These are phyloP conservation scores for Peniophora sp. DNA, from an alignment of 1,284 basidiomycete genomes.

Conservation along the genomic window DNA sequence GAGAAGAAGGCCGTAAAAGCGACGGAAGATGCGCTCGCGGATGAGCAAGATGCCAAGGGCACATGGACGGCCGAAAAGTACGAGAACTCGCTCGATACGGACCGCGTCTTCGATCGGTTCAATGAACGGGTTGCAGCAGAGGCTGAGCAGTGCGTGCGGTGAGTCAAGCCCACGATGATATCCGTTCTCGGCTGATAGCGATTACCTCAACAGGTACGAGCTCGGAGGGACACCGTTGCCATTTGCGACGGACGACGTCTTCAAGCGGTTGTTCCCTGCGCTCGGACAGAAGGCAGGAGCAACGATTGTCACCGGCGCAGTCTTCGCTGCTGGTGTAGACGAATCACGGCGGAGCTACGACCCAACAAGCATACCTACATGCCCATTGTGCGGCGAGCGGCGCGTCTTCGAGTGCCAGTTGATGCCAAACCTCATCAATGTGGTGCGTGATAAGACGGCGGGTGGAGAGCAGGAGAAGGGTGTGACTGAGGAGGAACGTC, in stretches of 20 bases:
- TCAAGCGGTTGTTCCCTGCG: constrained; percentile 60
- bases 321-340: constrained; percentile 38
- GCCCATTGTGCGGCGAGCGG: constrained; percentile 48
- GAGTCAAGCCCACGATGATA: constrained; percentile 9
- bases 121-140: constrained; percentile 57
- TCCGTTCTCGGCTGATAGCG: neutral
- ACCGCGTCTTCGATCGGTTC: constrained; percentile 76
- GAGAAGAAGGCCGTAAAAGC: constrained; percentile 38
- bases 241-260: constrained; percentile 63
- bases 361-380: constrained; percentile 40
- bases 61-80: constrained; percentile 65
- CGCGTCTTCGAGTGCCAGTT: constrained; percentile 80
- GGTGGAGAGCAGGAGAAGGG: constrained; percentile 19
- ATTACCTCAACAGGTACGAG: constrained; percentile 59
- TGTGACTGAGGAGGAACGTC: constrained; percentile 50
- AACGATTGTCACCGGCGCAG: constrained; percentile 42
- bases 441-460: constrained; percentile 33
- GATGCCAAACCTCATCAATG: constrained; percentile 81
- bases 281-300: constrained; percentile 32
- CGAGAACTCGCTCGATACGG: constrained; percentile 69
- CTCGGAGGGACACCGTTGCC: constrained; percentile 66
- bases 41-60: constrained; percentile 33
- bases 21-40: constrained; percentile 30
- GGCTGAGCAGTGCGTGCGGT: constrained; percentile 76
- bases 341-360: constrained; percentile 41